Base-by-base conservation (phyloP, 257 asterid species). In the Lavandula angustifolia region DNA sequence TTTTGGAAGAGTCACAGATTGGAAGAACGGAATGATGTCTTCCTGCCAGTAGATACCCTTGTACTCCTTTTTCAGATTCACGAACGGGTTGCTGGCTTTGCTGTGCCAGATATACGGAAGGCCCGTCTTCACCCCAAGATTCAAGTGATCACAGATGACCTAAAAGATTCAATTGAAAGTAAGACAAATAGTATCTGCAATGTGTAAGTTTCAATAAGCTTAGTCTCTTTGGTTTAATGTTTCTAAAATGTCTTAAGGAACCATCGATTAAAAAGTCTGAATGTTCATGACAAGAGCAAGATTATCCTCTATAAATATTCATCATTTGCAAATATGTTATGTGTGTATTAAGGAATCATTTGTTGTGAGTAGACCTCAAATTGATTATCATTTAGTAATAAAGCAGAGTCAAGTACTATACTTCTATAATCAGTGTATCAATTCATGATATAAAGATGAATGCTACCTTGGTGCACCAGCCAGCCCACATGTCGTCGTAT, bases 41-140 rank as follows among this genome's bases (percentile, higher is more conserved):
- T 87, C 95, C 64, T 87, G 95, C 92, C 95, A 87, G 80, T 75
- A 87, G 64, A 87, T 82, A 4, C 95, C 95, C 31, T 87, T 87
- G 80, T 87, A 87, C 78, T 87, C 95, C 76, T 87, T 87, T 62
- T 87, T 87, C 74, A 87, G 77, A 38, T 87, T 87, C 55, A 87
- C 90, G 11, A 87, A 87, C 3, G 95, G 95, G 79, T 87, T 85
- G 84, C 95, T 87, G 1, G 95, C 95, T 58, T 87, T 87, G 85
- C 92, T 87, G 87, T 85, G 95, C 95, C 95, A 87, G n/a, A 87
- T 82, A 68, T 87, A 87, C 8, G 95, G 95, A 38, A 87, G 75
- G 22, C 92, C 95, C 0, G 95, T 87, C 76, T 87, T 87, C 51
- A 87, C 74, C 5, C 95, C 95, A 1, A 79, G 71, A 4, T 83